A percentile compares a stretch with the other conserved stretches of the same genome.
Conservation (phyloP, 169 alveolate genomes). For the Eimeria zaria region DNA sequence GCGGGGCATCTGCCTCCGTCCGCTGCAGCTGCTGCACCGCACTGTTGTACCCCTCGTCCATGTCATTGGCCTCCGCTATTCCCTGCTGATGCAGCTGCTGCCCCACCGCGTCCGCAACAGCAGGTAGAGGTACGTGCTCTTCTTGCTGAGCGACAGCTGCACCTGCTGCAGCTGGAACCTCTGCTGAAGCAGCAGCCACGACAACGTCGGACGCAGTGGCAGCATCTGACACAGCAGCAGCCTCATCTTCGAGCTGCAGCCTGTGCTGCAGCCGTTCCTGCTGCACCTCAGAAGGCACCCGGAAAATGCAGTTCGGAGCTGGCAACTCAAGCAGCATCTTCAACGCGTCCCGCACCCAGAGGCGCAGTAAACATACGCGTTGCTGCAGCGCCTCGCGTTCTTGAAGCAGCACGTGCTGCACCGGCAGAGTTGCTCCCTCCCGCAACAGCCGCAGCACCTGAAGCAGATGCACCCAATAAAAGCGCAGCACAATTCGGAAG, state of each 20-base stretch:
- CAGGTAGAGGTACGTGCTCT: not conserved
- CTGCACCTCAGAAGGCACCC: slow-evolving; percentile 52
- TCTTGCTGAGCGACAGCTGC: slow-evolving; percentile 27
- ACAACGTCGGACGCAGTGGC: slow-evolving; percentile 37
- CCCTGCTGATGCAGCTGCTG: slow-evolving; percentile 34
- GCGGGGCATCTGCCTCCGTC: slow-evolving; percentile 18
- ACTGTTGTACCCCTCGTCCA: slow-evolving; percentile 32
- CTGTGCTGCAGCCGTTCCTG: slow-evolving; percentile 77
- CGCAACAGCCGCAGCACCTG: slow-evolving; percentile 77
- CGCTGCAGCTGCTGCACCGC: slow-evolving; percentile 63
- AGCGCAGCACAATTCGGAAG: not conserved
- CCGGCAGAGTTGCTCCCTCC: slow-evolving; percentile 62
- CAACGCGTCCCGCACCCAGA: slow-evolving; percentile 77
- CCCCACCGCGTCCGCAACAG: not conserved
- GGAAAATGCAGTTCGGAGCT: slow-evolving; percentile 48
- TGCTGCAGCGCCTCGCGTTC: slow-evolving; percentile 82
- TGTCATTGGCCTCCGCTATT: not conserved
- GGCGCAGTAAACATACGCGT: slow-evolving; percentile 78
- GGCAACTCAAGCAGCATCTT: slow-evolving; percentile 78
- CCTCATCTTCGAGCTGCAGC: slow-evolving; percentile 61
- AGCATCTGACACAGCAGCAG: slow-evolving; percentile 15
- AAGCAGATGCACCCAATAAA: not conserved
- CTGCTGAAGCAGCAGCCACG: slow-evolving; percentile 44
- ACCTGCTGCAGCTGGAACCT: slow-evolving; percentile 12
- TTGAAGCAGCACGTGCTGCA: slow-evolving; percentile 70